These are phyloP conservation scores for Malassezia sympodialis DNA, from an alignment of 1,284 basidiomycete genomes.

Conservation along the genomic window DNA sequence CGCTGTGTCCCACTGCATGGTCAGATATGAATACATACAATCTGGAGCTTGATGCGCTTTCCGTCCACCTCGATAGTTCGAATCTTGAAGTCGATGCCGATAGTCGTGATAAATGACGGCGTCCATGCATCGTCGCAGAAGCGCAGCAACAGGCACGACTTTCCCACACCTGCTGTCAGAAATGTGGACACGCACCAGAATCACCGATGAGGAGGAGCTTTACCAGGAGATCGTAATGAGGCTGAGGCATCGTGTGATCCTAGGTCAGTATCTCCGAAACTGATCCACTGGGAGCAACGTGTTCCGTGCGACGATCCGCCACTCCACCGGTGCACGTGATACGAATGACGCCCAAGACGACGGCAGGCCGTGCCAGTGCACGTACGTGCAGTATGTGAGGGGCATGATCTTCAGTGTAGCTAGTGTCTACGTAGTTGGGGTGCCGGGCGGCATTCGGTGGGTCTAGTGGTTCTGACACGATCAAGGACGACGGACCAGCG, in stretches of 20 bases:
- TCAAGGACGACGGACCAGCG: neutral
- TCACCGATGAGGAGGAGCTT: slow-evolving; percentile 42
- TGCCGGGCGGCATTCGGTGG: too few relatives aligned
- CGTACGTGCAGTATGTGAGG: too few relatives aligned
- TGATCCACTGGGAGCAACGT: neutral
- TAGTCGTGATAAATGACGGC: slow-evolving; percentile 97
- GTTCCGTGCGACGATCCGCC: neutral
- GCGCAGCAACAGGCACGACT: slow-evolving; percentile 91
- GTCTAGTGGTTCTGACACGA: too few relatives aligned
- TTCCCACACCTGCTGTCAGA: slow-evolving; percentile 58
- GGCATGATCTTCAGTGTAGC: neutral
- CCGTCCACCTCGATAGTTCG: slow-evolving; percentile 92
- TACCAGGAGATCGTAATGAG: slow-evolving; percentile 43
- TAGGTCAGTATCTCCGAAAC: neutral
- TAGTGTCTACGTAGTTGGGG: neutral
- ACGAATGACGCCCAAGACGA: neutral
- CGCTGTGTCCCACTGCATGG: slow-evolving; percentile 85
- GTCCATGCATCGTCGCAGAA: slow-evolving; percentile 99
- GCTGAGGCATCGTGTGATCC: slow-evolving; percentile 34
- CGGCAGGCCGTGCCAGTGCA: neutral
- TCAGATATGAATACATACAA: slow-evolving; percentile 56
- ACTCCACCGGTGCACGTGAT: neutral
- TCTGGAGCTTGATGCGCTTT: slow-evolving; percentile 90
- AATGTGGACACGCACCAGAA: slow-evolving; percentile 11
- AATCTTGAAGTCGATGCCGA: slow-evolving; percentile 62